Evolutionary conservation across 75 land plant species (phyloP).

Genomic region (Adiantum capillusveneris): DNA sequence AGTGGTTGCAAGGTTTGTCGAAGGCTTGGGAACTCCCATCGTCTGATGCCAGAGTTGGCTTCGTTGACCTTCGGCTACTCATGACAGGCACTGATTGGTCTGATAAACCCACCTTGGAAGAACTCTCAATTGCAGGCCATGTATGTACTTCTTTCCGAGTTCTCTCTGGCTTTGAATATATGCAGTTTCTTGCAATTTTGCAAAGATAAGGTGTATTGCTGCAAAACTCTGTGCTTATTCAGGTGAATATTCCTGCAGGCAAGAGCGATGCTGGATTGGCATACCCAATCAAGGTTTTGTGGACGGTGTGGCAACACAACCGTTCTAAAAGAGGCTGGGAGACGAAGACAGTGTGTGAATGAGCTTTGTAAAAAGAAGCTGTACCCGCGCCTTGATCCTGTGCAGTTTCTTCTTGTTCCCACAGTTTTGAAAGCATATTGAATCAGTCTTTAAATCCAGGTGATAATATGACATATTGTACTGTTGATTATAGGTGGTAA

Average conservation of each 20-base stretch:
- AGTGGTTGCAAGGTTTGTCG: constrained; percentile 9
- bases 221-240: too few species aligned
- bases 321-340: constrained; percentile 51
- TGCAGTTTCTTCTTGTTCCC: constrained; percentile 22
- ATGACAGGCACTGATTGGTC: constrained; percentile 83
- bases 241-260: constrained; percentile 35
- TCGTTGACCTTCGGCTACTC: constrained; percentile 76
- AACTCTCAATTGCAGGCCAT: constrained; percentile 90
- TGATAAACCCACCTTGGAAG: constrained; percentile 44
- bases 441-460: too few species aligned
- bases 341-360: constrained; percentile 47
- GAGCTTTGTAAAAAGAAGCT: constrained; percentile 59
- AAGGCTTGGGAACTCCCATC: constrained; percentile 6
- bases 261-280: constrained; percentile 83
- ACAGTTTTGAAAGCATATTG: too few species aligned
- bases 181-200: too few species aligned
- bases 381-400: constrained; percentile 89
- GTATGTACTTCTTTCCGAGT: constrained; percentile 17
- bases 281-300: constrained; percentile 52
- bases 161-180: too few species aligned
- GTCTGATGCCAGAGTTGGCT: constrained; percentile 23
- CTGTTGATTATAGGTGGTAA: constrained; percentile 60
- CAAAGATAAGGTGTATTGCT: too few species aligned
- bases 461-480: too few species aligned
- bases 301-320: constrained; percentile 68